A percentile compares a stretch with the other conserved stretches of the same genome.
phyloP scores from a whole-genome alignment of 2,329 filamentous ascomycete species.

The Beauveria sp. region DNA sequence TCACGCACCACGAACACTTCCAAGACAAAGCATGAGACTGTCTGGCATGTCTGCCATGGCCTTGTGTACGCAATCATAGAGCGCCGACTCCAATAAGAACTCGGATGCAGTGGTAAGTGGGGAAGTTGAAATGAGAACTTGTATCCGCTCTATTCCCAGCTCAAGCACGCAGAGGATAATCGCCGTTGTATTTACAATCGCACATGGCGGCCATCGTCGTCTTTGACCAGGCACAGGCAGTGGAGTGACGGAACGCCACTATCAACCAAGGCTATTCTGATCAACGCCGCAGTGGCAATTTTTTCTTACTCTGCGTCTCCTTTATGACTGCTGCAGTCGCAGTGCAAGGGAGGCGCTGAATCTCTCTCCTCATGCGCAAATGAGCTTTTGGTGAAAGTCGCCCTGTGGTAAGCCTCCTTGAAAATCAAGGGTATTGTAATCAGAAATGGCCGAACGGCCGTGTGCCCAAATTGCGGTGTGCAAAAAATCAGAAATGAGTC shows the following conservation, averaged over 20 bases:
- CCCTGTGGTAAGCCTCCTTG: not conserved
- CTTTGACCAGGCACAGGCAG: not conserved
- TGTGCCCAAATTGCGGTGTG: too few relatives aligned
- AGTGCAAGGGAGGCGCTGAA: not conserved
- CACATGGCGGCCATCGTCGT: not conserved
- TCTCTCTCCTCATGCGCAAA: not conserved
- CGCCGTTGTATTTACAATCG: not conserved
- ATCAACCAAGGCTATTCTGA: not conserved
- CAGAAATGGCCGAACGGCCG: too few relatives aligned
- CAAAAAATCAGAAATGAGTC: too few relatives aligned
- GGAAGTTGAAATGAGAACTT: not conserved
- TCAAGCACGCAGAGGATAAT: too few relatives aligned
- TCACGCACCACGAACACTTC: too few relatives aligned
- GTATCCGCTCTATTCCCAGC: too few relatives aligned
- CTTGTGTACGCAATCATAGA: too few relatives aligned
- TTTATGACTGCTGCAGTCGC: not conserved
- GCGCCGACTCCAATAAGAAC: too few relatives aligned
- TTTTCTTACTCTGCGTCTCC: not conserved
- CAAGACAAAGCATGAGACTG: too few relatives aligned
- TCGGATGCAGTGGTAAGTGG: too few relatives aligned
- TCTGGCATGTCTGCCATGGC: too few relatives aligned
- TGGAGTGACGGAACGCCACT: not conserved
- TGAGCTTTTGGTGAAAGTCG: not conserved
- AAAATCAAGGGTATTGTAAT: too few relatives aligned
- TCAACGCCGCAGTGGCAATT: not conserved